A percentile compares a stretch with the other conserved stretches of the same genome.
phyloP scores from a whole-genome alignment of 1,284 basidiomycete genomes.

The Apiotrichum veenhuisii region DNA sequence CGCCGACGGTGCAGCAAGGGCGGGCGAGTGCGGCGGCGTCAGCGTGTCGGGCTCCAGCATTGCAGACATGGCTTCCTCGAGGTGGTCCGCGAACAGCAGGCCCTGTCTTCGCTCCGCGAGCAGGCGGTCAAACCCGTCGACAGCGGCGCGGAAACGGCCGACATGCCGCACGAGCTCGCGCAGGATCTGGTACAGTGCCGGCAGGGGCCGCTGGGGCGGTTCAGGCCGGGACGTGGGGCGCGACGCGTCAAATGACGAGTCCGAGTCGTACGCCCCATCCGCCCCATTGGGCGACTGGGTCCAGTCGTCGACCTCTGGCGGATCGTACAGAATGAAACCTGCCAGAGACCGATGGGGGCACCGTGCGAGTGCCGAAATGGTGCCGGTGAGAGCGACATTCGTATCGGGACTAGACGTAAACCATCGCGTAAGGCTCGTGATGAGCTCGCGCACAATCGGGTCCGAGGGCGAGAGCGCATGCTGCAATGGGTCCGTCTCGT shows the following conservation, averaged over 20 bases:
- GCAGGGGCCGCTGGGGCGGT: slow-evolving; percentile 37
- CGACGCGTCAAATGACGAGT: slow-evolving; percentile 7
- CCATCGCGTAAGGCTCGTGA: slow-evolving; percentile 70
- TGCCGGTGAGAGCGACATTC: slow-evolving; percentile 83
- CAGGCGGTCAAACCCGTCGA: slow-evolving; percentile 74
- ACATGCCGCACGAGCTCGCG: slow-evolving; percentile 65
- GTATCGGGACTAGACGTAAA: slow-evolving; percentile 79
- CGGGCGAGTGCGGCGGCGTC: slow-evolving; percentile 1
- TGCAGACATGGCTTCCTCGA: slow-evolving; percentile 80
- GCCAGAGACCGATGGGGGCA: slow-evolving; percentile 80
- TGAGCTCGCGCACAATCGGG: slow-evolving; percentile 65
- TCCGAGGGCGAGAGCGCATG: slow-evolving; percentile 77
- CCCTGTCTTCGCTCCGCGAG: slow-evolving; percentile 82
- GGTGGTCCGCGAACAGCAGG: slow-evolving; percentile 84
- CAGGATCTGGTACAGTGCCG: slow-evolving; percentile 72
- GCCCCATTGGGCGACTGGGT: too few relatives aligned
- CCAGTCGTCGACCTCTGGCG: slow-evolving; percentile 23
- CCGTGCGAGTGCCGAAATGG: slow-evolving; percentile 69
- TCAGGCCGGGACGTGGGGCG: slow-evolving; percentile 1
- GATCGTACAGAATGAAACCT: slow-evolving; percentile 64
- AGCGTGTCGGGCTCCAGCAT: slow-evolving; percentile 52
- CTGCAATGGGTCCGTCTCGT: slow-evolving; percentile 19
- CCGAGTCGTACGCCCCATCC: slow-evolving; percentile 28
- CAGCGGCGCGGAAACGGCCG: slow-evolving; percentile 23
- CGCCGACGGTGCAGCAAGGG: slow-evolving; percentile 8